Conservation (phyloP, 73 alveolate species). For the Stentor coeruleus region DNA sequence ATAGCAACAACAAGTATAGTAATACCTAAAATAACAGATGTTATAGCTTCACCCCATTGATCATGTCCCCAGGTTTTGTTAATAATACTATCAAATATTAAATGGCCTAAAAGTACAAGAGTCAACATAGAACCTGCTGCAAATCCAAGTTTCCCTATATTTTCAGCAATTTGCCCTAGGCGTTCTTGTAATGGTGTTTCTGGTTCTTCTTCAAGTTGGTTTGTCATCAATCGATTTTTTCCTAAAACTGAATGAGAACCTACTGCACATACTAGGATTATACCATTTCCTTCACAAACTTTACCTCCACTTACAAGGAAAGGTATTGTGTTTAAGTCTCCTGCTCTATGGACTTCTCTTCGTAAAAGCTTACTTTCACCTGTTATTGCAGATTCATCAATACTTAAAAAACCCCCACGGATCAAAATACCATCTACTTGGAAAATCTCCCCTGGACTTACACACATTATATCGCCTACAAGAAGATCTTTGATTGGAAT, state of each 20-base stretch:
- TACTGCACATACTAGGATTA: constrained; percentile 88
- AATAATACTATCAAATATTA: constrained; percentile 54
- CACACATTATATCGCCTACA: constrained; percentile 86
- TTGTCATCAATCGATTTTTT: constrained; percentile 55
- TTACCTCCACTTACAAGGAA: constrained; percentile 79
- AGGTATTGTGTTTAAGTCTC: constrained; percentile 65
- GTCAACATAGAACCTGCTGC: constrained; percentile 77
- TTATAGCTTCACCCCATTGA: constrained; percentile 34
- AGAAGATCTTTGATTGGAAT: constrained; percentile 68
- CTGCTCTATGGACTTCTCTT: constrained; percentile 60
- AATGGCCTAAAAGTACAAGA: constrained; percentile 62
- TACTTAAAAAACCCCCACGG: constrained; percentile 49
- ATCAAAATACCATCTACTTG: constrained; percentile 89
- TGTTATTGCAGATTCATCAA: constrained; percentile 87
- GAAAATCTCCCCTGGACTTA: constrained; percentile 86
- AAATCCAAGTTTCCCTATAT: constrained; percentile 90
- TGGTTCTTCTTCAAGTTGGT: constrained; percentile 50
- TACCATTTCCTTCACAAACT: constrained; percentile 82
- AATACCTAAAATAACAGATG: constrained; percentile 72
- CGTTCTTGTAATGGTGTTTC: constrained; percentile 90
- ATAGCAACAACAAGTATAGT: constrained; percentile 94
- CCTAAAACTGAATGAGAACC: constrained; percentile 85
- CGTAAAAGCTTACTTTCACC: constrained; percentile 89
- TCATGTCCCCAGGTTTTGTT: constrained; percentile 39
- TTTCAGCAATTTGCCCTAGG: constrained; percentile 87